Evolutionary conservation across 164 flowering plant species (phyloP), one percentile per base, ranked within the genome.

Genomic region (Vitis riparia): DNA sequence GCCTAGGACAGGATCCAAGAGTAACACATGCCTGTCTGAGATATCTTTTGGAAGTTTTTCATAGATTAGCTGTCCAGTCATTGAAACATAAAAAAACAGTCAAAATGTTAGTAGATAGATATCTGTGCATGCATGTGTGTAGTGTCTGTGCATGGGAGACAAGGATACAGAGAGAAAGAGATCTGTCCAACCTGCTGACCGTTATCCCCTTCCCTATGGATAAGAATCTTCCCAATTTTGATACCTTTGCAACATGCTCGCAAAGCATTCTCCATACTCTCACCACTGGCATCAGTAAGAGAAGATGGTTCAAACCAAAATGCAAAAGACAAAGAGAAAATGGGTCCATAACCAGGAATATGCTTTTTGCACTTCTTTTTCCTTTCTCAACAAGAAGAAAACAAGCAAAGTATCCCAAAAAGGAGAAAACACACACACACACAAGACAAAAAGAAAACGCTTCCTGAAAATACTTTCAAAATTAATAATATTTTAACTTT

Each of bases 171-270:
- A 59, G 59, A 71, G 56, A 70, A 15, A 68, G 59, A 55, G 67
- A 4, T 44, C 27, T 11, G 52, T 37, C 71, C 37, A 69, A 95
- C 99, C 93, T 95, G 97, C 77, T 93, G 93, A 68, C 97, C 98
- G 67, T 95, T 93, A 77, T 93, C 98, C 17, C 99, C 99, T 79
- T 92, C 97, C 69, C 97, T 77, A 62, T 93, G 99, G 73, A 95
- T 95, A 67, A 95, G 93, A 68, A 95, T 93, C 78, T 95, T 95
- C 51, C 99, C 99, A 58, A 95, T 93, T 79, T 93, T 95, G 75
- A 95, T 95, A 51, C 99, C 98, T 80, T 93, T 95, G 77, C 99
- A 95, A 74, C 99, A 95, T 55, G 99, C 99, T 49, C 99, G 88
- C 72, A 93, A 73, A 62, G 98, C 99, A 78, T 95, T 95, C 78